A percentile compares a stretch with the other conserved stretches of the same genome.
Conservation (phyloP, 768 basidiomycete genomes). For the Mycena polygramma region DNA sequence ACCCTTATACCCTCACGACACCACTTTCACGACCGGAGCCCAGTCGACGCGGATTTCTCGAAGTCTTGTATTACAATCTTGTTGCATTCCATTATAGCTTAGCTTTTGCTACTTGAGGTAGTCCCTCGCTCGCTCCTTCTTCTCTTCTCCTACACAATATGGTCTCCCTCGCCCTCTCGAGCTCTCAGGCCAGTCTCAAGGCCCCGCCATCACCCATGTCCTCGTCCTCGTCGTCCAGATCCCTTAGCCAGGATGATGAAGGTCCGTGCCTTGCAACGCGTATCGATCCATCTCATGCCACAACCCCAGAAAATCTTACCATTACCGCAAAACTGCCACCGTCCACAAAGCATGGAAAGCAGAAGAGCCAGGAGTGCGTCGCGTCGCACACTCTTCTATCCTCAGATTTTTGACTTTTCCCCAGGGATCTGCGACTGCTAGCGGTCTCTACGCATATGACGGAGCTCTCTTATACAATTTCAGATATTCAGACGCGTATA, state of each 20-base stretch:
- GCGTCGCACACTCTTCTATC: slow-evolving; percentile 33
- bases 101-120: slow-evolving; percentile 29
- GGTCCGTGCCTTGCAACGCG: slow-evolving; percentile 55
- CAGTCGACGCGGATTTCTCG: slow-evolving; percentile 36
- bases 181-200: slow-evolving; percentile 50
- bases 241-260: slow-evolving; percentile 72
- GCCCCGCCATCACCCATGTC: slow-evolving; percentile 54
- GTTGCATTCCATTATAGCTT: slow-evolving; percentile 32
- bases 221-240: slow-evolving; percentile 72
- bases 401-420: slow-evolving; percentile 38
- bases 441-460: slow-evolving; percentile 90
- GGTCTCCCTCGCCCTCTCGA: slow-evolving; percentile 51
- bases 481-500: slow-evolving; percentile 92
- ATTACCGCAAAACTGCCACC: slow-evolving; percentile 69
- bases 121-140: slow-evolving; percentile 38
- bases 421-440: slow-evolving; percentile 80
- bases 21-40: slow-evolving; percentile 34
- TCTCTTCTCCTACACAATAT: slow-evolving; percentile 42
- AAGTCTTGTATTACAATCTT: slow-evolving; percentile 37
- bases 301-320: slow-evolving; percentile 74
- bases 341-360: slow-evolving; percentile 62
- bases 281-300: slow-evolving; percentile 32
- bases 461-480: slow-evolving; percentile 87
- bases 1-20: slow-evolving; percentile 40
- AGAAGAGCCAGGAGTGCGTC: slow-evolving; percentile 78